These are phyloP conservation scores for Aspergillus felis DNA, from an alignment of 2,329 filamentous ascomycete genomes.

Conservation along the genomic window DNA sequence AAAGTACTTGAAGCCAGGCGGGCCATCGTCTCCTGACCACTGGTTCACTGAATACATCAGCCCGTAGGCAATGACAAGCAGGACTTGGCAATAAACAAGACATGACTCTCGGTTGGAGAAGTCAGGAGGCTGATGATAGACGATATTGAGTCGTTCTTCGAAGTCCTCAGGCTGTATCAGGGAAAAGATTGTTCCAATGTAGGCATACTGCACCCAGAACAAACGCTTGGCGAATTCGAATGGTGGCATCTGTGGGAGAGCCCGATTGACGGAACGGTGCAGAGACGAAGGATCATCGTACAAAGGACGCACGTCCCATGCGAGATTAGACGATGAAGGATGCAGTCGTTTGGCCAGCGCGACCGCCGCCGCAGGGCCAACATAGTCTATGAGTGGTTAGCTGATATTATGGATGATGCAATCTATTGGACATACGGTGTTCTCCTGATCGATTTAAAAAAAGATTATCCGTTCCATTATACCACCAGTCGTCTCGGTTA, in stretches of 20 bases:
- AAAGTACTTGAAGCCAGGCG: conserved; percentile 56
- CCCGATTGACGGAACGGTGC: conserved; percentile 21
- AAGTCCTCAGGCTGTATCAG: conserved; percentile 49
- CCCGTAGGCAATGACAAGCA: conserved; percentile 53
- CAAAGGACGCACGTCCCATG: conserved; percentile 34
- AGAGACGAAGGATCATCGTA: conserved; percentile 33
- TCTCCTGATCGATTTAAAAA: conserved; percentile 35
- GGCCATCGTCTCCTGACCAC: conserved; percentile 50
- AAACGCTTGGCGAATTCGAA: conserved; percentile 49
- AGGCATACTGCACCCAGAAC: conserved; percentile 52
- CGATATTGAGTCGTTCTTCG: conserved; percentile 42
- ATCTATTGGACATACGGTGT: conserved; percentile 22
- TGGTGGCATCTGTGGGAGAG: conserved; percentile 45
- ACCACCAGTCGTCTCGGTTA: conserved; percentile 40
- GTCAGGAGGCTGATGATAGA: conserved; percentile 44
- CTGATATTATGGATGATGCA: too few species aligned
- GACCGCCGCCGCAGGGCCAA: conserved; percentile 33
- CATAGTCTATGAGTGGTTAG: conserved; percentile 21
- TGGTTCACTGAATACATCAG: conserved; percentile 57
- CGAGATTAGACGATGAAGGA: conserved; percentile 29
- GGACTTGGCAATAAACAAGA: conserved; percentile 49
- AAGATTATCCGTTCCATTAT: conserved; percentile 33
- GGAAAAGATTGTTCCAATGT: conserved; percentile 56
- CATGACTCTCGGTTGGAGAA: conserved; percentile 46
- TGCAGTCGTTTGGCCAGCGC: conserved; percentile 34